Conservation (phyloP, 2,329 filamentous ascomycete genomes). For the Pseudopithomyces maydicus region DNA sequence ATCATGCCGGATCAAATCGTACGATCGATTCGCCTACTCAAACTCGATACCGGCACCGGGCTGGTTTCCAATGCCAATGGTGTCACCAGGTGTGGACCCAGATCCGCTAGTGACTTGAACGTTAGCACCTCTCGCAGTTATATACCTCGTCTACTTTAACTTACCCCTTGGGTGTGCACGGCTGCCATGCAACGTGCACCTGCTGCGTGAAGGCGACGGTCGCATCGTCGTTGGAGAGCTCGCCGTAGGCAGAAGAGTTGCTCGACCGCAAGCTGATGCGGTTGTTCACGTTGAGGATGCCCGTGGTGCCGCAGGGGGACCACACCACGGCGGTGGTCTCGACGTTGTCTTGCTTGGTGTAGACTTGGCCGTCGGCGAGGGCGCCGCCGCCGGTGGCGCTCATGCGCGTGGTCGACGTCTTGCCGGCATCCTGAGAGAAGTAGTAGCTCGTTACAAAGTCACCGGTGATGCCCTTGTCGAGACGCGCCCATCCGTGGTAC, state of each 20-base stretch:
- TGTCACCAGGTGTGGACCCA: constrained; percentile 17
- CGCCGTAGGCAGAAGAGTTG: constrained; percentile 27
- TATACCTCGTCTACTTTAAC: too few species aligned
- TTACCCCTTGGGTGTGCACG: constrained; percentile 28
- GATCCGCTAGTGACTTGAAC: constrained; percentile 8
- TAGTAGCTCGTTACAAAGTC: constrained; percentile 42
- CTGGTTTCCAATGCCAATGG: constrained; percentile 31
- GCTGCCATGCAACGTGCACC: constrained; percentile 39
- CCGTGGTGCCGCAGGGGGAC: constrained; percentile 40
- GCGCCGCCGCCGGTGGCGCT: constrained; percentile 40
- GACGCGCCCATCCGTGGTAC: constrained; percentile 43
- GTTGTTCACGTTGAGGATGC: constrained; percentile 43
- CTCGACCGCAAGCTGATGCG: constrained; percentile 31
- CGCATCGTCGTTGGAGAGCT: constrained; percentile 41
- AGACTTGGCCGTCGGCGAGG: constrained; percentile 48
- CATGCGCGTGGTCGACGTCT: constrained; percentile 34
- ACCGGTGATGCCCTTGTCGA: constrained; percentile 42
- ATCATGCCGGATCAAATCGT: too few species aligned
- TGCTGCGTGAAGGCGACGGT: constrained; percentile 43
- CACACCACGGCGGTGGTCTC: constrained; percentile 41
- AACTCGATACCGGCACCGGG: constrained; percentile 24
- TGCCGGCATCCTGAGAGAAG: constrained; percentile 42
- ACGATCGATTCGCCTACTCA: constrained; percentile 8
- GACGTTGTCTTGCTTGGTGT: constrained; percentile 51
- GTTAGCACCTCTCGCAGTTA: background rate